These are phyloP conservation scores for Populus trichocarpa DNA, from an alignment of 441 rosid species.

Conservation along the genomic window DNA sequence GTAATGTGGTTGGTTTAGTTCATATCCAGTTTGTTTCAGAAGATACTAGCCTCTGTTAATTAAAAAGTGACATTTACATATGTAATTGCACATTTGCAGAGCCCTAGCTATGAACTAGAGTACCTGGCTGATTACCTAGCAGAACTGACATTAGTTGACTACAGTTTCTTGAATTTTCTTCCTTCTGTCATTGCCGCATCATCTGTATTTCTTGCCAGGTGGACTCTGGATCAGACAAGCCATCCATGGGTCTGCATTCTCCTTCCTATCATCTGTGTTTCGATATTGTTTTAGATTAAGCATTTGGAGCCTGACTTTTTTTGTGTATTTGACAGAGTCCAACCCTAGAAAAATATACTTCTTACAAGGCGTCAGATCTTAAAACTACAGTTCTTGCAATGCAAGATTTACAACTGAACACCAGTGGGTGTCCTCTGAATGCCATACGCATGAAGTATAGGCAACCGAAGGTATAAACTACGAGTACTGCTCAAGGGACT, in stretches of 20 bases:
- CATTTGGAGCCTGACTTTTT: conserved; percentile 15
- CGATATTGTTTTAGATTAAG: conserved; percentile 8
- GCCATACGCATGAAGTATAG: conserved; percentile 66
- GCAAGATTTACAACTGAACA: conserved; percentile 66
- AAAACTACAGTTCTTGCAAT: conserved; percentile 59
- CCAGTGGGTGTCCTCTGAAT: conserved; percentile 46
- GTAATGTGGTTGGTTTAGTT: conserved; percentile 26
- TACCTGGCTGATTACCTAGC: conserved; percentile 72
- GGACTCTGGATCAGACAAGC: conserved; percentile 66
- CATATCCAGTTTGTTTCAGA: background rate
- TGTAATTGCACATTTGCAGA: conserved; percentile 37
- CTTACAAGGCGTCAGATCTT: conserved; percentile 56
- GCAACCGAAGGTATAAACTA: conserved; percentile 55
- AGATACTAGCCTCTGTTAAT: background rate
- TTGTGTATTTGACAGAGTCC: conserved; percentile 49
- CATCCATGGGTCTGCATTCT: conserved; percentile 69
- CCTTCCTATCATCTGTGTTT: conserved; percentile 9
- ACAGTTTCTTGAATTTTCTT: conserved; percentile 52
- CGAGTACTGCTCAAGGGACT: background rate
- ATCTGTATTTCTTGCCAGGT: conserved; percentile 73
- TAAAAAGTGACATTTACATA: conserved; percentile 12
- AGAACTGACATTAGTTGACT: conserved; percentile 62
- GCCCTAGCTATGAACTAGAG: conserved; percentile 54
- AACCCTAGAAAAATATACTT: conserved; percentile 75
- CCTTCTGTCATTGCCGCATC: conserved; percentile 81